These are phyloP conservation scores for Colletotrichum sp. DNA, from an alignment of 2,329 filamentous ascomycete species.

Conservation along the genomic window DNA sequence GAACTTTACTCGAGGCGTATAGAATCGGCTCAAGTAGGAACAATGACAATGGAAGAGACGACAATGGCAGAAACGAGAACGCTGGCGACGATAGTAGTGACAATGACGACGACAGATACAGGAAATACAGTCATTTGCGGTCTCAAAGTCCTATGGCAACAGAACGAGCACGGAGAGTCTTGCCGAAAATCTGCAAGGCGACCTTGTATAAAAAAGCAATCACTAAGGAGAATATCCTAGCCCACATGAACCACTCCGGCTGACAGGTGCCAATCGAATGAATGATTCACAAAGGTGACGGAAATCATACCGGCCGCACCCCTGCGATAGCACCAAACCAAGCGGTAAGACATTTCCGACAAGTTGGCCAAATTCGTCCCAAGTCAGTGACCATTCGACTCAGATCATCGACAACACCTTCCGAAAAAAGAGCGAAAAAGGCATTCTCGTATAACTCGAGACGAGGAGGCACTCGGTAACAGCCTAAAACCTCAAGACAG, in stretches of 20 bases:
- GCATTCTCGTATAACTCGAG: background rate
- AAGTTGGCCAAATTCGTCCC: background rate
- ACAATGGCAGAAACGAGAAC: background rate
- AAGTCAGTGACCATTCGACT: background rate
- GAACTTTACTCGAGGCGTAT: fast-evolving
- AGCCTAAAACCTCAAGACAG: background rate
- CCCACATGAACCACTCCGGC: background rate
- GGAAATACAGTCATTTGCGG: background rate
- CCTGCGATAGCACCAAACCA: background rate
- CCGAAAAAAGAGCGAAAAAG: background rate
- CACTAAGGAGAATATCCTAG: background rate
- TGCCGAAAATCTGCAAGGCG: background rate
- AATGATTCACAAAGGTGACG: background rate
- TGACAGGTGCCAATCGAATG: background rate
- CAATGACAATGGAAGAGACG: background rate
- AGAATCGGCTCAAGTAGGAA: background rate
- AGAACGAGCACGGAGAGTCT: background rate
- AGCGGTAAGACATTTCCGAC: background rate
- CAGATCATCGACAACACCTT: background rate
- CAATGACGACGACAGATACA: background rate
- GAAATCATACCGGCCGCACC: background rate
- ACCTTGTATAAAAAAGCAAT: background rate
- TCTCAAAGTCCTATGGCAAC: background rate
- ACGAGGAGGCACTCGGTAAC: background rate
- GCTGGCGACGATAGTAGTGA: background rate